Evolutionary conservation across 1,139 yeast genomes (phyloP).

Genomic region (Suzukiozyma palmioleophila): DNA sequence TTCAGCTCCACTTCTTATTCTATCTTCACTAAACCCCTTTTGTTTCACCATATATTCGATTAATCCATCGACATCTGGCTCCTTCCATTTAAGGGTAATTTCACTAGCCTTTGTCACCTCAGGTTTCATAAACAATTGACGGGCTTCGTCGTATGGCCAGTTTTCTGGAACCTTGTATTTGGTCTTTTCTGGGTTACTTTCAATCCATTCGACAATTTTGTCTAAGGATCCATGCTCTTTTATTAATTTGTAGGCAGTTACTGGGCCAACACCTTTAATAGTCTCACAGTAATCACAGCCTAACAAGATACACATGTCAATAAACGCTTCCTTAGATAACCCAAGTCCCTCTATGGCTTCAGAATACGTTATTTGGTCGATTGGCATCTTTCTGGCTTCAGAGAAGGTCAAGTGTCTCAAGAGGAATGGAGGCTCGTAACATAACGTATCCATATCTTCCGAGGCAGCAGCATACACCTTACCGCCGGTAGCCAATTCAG

Average conservation of each 20-base stretch:
- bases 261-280: conserved; percentile 93
- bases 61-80: conserved; percentile 74
- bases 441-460: conserved; percentile 97
- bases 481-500: conserved; percentile 82
- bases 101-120: conserved; percentile 64
- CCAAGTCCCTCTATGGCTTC: conserved; percentile 74
- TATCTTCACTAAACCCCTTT: conserved; percentile 88
- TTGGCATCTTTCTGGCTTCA: conserved; percentile 89
- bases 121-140: conserved; percentile 76
- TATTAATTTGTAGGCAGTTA: conserved; percentile 83
- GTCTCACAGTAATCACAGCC: conserved; percentile 98
- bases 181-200: conserved; percentile 53
- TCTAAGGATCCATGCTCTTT: conserved; percentile 83
- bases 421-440: conserved; percentile 80
- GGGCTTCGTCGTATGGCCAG: conserved; percentile 91
- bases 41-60: conserved; percentile 67
- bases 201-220: conserved; percentile 62
- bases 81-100: conserved; percentile 69
- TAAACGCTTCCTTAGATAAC: conserved; percentile 66
- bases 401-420: conserved; percentile 89
- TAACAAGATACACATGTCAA: conserved; percentile 85
- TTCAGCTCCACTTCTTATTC: conserved; percentile 83
- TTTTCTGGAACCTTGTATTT: conserved; percentile 87
- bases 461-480: conserved; percentile 96
- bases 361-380: conserved; percentile 72